phyloP scores from a whole-genome alignment of 2,329 filamentous ascomycete species.

The Fusarium sp. region DNA sequence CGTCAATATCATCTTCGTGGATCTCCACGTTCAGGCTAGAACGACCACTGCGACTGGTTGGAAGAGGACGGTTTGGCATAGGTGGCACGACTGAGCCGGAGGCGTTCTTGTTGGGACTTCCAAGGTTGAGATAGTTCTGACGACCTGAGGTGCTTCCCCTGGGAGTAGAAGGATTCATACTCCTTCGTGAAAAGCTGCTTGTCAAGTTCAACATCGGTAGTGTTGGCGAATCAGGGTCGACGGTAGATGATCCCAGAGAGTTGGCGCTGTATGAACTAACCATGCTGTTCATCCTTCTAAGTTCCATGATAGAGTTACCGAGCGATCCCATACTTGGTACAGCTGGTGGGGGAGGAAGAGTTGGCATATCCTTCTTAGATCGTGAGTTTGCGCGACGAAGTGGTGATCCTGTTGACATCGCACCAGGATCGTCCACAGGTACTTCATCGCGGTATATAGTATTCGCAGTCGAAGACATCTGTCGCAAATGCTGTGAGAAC shows the following conservation, averaged over 20 bases:
- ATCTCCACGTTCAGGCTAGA: slow-evolving; percentile 34
- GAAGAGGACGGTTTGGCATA: slow-evolving; percentile 1
- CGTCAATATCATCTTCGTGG: slow-evolving; percentile 35
- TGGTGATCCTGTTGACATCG: slow-evolving; percentile 42
- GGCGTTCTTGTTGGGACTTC: slow-evolving; percentile 43
- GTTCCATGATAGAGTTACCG: slow-evolving; percentile 60
- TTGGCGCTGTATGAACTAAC: slow-evolving; percentile 58
- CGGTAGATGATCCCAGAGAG: slow-evolving; percentile 49
- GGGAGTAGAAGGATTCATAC: slow-evolving; percentile 35
- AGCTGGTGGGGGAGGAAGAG: slow-evolving; percentile 6
- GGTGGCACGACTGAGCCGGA: slow-evolving; percentile 3
- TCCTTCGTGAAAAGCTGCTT: slow-evolving; percentile 53
- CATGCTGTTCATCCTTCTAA: slow-evolving; percentile 68
- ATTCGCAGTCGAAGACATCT: slow-evolving; percentile 40
- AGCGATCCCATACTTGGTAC: slow-evolving; percentile 42
- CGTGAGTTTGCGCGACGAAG: slow-evolving; percentile 33
- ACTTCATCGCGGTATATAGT: slow-evolving; percentile 43
- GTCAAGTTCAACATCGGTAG: slow-evolving; percentile 52
- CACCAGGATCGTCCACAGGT: slow-evolving; percentile 15
- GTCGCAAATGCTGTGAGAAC: slow-evolving; percentile 36
- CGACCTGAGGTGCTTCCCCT: slow-evolving; percentile 52
- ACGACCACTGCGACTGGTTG: slow-evolving; percentile 26
- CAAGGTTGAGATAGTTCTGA: slow-evolving; percentile 61
- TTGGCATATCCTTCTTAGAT: slow-evolving; percentile 23
- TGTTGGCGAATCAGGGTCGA: slow-evolving; percentile 53